A percentile compares a stretch with the other conserved stretches of the same genome.
Evolutionary conservation across 192 early-diverging fungal genomes (phyloP).

Genomic region (Glomus cerebriforme): DNA sequence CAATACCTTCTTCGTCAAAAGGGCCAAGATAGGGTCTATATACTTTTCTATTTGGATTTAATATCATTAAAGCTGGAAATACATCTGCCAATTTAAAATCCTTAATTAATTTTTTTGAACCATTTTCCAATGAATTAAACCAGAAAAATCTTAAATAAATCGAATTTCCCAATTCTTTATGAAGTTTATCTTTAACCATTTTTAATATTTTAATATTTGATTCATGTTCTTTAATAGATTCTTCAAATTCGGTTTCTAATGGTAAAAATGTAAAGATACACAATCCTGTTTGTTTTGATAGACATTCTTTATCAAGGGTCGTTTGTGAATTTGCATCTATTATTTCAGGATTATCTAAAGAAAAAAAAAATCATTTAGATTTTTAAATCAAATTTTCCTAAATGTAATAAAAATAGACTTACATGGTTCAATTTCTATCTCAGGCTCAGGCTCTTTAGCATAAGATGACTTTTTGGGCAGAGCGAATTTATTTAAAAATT

Average conservation of each 20-base stretch:
- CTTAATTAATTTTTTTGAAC: slow-evolving; percentile 45
- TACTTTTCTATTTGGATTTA: slow-evolving; percentile 58
- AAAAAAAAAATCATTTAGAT: neutral
- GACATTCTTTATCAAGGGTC: slow-evolving; percentile 43
- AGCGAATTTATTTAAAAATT: slow-evolving; percentile 69
- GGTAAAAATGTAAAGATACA: slow-evolving; percentile 51
- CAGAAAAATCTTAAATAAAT: slow-evolving; percentile 57
- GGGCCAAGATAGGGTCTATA: slow-evolving; percentile 63
- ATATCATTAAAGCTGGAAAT: slow-evolving; percentile 57
- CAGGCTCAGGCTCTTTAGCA: slow-evolving; percentile 25
- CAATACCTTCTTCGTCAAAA: slow-evolving; percentile 58
- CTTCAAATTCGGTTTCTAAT: slow-evolving; percentile 43
- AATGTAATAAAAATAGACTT: slow-evolving; percentile 23
- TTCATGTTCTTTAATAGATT: slow-evolving; percentile 41
- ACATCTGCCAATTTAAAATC: slow-evolving; percentile 62
- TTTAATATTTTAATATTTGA: slow-evolving; percentile 46
- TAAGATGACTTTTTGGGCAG: slow-evolving; percentile 33
- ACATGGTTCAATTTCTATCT: slow-evolving; percentile 18
- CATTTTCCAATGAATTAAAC: slow-evolving; percentile 57
- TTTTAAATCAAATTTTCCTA: neutral
- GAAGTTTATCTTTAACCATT: slow-evolving; percentile 41
- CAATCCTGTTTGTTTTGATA: slow-evolving; percentile 36
- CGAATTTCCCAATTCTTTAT: neutral
- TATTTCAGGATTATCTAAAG: slow-evolving; percentile 40
- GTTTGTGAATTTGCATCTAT: slow-evolving; percentile 40